Evolutionary conservation across 2,329 filamentous ascomycete genomes (phyloP).

Genomic region (Decorospora gaudefroyi): DNA sequence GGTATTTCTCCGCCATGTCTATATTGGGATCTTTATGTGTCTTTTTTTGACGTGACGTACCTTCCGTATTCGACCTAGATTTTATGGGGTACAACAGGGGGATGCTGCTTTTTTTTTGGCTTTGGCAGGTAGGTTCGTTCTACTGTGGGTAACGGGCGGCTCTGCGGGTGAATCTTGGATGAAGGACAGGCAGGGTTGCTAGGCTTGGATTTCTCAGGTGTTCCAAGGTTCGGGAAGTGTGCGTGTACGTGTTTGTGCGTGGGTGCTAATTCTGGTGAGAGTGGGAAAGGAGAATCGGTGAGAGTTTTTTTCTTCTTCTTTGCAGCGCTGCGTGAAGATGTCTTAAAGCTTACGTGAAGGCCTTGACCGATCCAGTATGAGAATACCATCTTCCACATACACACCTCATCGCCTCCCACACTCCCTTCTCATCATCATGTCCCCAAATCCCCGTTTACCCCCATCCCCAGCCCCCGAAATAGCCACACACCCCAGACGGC

Average conservation of each 20-base stretch:
- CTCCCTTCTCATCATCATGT: background rate
- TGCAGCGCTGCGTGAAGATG: too few relatives aligned
- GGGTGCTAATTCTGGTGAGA: background rate
- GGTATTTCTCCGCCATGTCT: conserved; percentile 10
- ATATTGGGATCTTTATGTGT: conserved; percentile 27
- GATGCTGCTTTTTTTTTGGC: too few relatives aligned
- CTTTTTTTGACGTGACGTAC: conserved; percentile 1
- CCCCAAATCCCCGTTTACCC: too few relatives aligned
- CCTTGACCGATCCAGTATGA: background rate
- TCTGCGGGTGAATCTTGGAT: conserved; percentile 29
- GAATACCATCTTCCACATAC: background rate
- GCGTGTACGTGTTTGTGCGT: background rate
- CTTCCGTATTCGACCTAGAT: background rate
- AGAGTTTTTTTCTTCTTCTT: too few relatives aligned
- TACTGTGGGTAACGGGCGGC: conserved; percentile 31
- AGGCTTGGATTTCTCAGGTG: background rate
- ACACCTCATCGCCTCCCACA: background rate
- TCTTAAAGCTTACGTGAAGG: too few relatives aligned
- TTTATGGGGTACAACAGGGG: conserved; percentile 1
- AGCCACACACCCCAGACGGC: too few relatives aligned
- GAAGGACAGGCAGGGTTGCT: conserved; percentile 1
- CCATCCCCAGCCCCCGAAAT: conserved; percentile 3
- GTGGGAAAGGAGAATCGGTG: too few relatives aligned
- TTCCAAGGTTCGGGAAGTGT: too few relatives aligned
- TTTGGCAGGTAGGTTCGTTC: conserved; percentile 8